Base-by-base conservation (phyloP, 768 basidiomycete genomes). In the Auriscalpium vulgare region DNA sequence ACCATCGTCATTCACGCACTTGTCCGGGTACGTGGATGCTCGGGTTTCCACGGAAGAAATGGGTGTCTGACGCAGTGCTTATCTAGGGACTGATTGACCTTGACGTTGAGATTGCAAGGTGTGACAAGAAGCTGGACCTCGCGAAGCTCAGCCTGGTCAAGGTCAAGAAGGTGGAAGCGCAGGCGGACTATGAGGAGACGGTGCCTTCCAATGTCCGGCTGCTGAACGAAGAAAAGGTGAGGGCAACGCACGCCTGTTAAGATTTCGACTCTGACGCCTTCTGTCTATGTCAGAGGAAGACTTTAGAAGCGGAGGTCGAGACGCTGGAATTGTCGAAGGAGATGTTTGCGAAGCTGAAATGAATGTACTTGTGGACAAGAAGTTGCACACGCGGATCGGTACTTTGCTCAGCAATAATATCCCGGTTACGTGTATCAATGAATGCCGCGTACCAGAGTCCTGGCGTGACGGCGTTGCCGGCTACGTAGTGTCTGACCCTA, bases 11-110 rank as follows among this genome's bases (percentile, higher is more conserved):
- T 92, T 1, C 83, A 95, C 68, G 79, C 94, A 2, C 86, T 95
- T 56, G 93, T 99, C 38, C 78, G 87, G 72, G 93, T 93, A 66
- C 52, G 83, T 68, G 35, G 19, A 14, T 14, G 11, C 23, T 35
- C 45, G 14, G n/a, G 1, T 21, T 36, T 14, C 14, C 19, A 13
- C 19, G 38, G 17, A 19, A 14, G n/a, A 16, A 34, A 37, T 34
- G 19, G 44, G 8, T 51, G 40, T 17, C 36, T 35, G 11, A 47
- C 34, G 48, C 17, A 23, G 34, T 10, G 35, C 13, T 46, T 47
- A 9, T 17, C 14, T 62, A 97, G 93, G 93, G 95, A 23, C 83
- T 95, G 44, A 85, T 99, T 16, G 88, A 98, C 71, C 73, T 95
- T 7, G 85, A 91, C 47, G 82, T 80, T 2, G 95, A 98, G 71